phyloP scores from a whole-genome alignment of 208 protist species.

The Phytomonas serpens region DNA sequence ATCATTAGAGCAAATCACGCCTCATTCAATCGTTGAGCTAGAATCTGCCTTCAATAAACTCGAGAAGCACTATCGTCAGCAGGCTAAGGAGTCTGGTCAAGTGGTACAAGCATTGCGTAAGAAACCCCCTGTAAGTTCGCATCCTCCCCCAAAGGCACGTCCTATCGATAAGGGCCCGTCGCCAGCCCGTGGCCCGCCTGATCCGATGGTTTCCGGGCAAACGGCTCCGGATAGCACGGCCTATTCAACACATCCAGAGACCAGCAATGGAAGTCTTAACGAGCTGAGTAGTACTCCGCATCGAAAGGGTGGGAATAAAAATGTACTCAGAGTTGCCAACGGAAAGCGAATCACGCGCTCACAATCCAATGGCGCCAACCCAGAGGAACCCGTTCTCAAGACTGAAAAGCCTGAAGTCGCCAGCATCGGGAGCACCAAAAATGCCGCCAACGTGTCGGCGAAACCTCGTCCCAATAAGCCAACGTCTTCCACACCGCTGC shows the following conservation, averaged over 20 bases:
- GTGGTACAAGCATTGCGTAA: conserved; percentile 47
- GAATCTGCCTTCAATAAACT: conserved; percentile 25
- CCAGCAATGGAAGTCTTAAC: neutral
- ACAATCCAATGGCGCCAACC: neutral
- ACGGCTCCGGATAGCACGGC: neutral
- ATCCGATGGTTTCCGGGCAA: neutral
- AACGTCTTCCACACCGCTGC: neutral
- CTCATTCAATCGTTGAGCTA: conserved; percentile 20
- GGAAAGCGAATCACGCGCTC: neutral
- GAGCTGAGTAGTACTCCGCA: neutral
- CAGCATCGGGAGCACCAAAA: neutral
- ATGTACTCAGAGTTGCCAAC: neutral
- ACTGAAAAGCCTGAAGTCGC: conserved; percentile 6
- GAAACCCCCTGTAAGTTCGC: conserved; percentile 16
- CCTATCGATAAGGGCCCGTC: neutral
- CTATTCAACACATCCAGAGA: neutral
- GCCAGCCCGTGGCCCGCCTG: neutral
- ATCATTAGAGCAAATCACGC: conserved; percentile 15
- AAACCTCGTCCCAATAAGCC: conserved; percentile 1
- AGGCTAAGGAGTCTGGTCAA: conserved; percentile 39
- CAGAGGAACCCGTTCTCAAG: conserved; percentile 2
- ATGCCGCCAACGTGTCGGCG: neutral
- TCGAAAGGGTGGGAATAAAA: neutral
- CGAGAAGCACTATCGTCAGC: conserved; percentile 39
- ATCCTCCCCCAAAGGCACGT: neutral